Base-by-base conservation (phyloP, 164 flowering plant species). In the Echeveria elegans region DNA sequence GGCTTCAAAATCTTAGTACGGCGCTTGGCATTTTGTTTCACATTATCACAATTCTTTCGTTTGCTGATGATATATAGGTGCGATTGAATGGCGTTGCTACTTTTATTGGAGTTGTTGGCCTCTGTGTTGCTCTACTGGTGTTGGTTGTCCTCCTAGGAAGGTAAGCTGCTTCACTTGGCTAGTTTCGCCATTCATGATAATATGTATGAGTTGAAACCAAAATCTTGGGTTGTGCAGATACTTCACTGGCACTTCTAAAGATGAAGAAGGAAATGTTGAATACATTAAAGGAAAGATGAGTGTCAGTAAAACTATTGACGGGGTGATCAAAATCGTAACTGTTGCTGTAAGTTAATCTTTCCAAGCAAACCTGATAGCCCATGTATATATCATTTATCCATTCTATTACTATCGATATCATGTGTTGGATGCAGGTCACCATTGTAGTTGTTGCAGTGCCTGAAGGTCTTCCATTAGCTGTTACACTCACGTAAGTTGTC, bases 401-500 rank as follows among this genome's bases (percentile, higher is more conserved):
- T 28, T 29, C 11, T 41, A 19, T 19, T 24, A 37, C 50, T 38
- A 26, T 37, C 38, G 60, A 63, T 26, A 71, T 28, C 26, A 12
- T 26, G 16, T 28, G 68, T 36, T 24, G 19, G 4, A 71, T 78
- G 53, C 68, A 90, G 98, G 98, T 95, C 43, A 92, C 97, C 12
- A 95, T 95, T 74, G 97, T 95, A 23, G 97, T 95, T 52, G 97
- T 95, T 79, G 99, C 99, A 0, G 99, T 95, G 70, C 99, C 99
- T 64, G 99, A 95, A 80, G 99, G 97, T 26, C 97, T 95, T 73
- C 99, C 99, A 10, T 73, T 95, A 73, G 99, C 99, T 68, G 97
- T 95, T 69, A 92, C 99, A n/a, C 76, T 95, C 52, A 95, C 96
- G 99, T 95, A 82, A 75, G 97, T 81, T 52, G 58, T 52, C 1